These are phyloP conservation scores for Cyberlindnera bimundalis DNA, from an alignment of 805 yeast genomes.

Conservation along the genomic window DNA sequence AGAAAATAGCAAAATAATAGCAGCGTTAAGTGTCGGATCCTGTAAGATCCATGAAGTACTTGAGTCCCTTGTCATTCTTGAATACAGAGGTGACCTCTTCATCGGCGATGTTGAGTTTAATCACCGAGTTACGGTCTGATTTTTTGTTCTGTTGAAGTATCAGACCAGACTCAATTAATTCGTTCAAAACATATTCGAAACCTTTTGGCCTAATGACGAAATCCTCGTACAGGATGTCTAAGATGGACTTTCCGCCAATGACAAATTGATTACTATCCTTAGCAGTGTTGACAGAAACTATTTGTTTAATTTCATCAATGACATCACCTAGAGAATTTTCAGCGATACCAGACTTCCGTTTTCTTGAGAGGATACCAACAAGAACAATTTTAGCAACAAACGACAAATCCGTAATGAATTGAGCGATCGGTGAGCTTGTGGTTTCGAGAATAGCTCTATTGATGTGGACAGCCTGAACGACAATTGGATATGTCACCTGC, in stretches of 20 bases:
- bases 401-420: constrained; percentile 56
- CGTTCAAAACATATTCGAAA: constrained; percentile 57
- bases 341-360: constrained; percentile 63
- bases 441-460: constrained; percentile 78
- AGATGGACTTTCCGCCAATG: constrained; percentile 31
- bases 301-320: constrained; percentile 66
- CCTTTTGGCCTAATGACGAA: constrained; percentile 51
- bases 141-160: constrained; percentile 58
- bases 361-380: constrained; percentile 61
- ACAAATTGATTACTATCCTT: constrained; percentile 27
- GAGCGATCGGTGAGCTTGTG: constrained; percentile 66
- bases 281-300: constrained; percentile 39
- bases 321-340: constrained; percentile 75
- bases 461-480: constrained; percentile 70
- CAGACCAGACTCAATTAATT: constrained; percentile 77
- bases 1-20: neutral
- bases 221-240: constrained; percentile 34
- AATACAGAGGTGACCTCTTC: constrained; percentile 65
- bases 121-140: constrained; percentile 62
- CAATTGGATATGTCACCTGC: constrained; percentile 21
- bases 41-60: constrained; percentile 15
- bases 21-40: neutral
- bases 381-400: constrained; percentile 69
- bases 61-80: constrained; percentile 48
- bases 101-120: constrained; percentile 65